Evolutionary conservation across 2,329 filamentous ascomycete species (phyloP).

Genomic region (Cytospora leucostoma): DNA sequence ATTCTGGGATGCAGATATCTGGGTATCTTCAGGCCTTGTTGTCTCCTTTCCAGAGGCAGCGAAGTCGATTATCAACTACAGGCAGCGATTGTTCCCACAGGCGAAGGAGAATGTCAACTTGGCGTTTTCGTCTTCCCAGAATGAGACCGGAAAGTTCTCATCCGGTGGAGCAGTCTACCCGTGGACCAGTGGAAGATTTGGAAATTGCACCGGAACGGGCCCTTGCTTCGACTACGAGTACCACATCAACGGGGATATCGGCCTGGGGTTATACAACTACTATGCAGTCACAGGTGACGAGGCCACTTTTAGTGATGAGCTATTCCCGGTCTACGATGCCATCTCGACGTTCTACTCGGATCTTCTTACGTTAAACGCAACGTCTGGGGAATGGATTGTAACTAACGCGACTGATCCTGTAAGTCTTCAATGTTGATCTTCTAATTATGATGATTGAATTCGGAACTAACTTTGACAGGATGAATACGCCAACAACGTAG

Average conservation of each 20-base stretch:
- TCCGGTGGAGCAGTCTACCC: constrained; percentile 18
- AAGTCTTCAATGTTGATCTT: constrained; percentile 31
- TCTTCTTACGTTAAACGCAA: constrained; percentile 60
- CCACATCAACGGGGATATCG: constrained; percentile 27
- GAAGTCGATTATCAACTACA: constrained; percentile 15
- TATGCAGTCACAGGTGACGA: constrained; percentile 20
- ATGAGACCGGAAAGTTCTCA: constrained; percentile 43
- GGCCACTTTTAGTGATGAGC: constrained; percentile 33
- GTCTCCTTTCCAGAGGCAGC: constrained; percentile 24
- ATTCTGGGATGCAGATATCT: constrained; percentile 28
- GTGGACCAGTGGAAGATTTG: constrained; percentile 25
- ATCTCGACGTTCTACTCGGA: constrained; percentile 63
- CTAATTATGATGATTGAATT: not conserved
- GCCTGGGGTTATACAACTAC: constrained; percentile 23
- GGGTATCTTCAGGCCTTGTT: constrained; percentile 20
- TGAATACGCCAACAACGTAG: constrained; percentile 67
- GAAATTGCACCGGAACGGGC: constrained; percentile 21
- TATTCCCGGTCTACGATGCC: constrained; percentile 66
- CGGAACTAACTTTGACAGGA: constrained; percentile 41
- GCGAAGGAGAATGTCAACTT: constrained; percentile 23
- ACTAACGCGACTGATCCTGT: constrained; percentile 73
- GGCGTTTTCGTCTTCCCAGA: constrained; percentile 42
- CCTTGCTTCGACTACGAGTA: constrained; percentile 26
- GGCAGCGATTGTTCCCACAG: constrained; percentile 19
- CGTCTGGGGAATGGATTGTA: constrained; percentile 44